Base-by-base conservation (phyloP, 2,329 filamentous ascomycete species). In the Fusarium coicis region DNA sequence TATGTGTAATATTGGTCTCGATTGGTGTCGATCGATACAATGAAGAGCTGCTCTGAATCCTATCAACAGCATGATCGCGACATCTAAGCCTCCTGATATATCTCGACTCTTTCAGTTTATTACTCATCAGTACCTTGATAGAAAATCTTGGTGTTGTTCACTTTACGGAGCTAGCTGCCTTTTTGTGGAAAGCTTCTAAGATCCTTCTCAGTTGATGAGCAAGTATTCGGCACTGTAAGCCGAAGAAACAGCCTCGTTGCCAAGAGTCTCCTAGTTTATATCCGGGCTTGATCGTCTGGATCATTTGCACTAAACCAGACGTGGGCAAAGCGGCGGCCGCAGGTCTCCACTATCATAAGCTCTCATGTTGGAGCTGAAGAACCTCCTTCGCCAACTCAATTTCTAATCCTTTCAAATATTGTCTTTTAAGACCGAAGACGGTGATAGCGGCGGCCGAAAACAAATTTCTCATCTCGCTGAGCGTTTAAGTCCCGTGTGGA, bases 401-500 rank as follows among this genome's bases (percentile, higher is more conserved):
- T 46, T 10, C 18, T 7, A 15, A 15, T 21, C 18, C n/a, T 8
- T 19, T 46, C 9, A 6, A 28, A 7, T 5, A 4, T 10, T 28
- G 5, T 46, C 8, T 19, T 8, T 19, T 4, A 5, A 28, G 12
- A 7, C 0, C 43, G 19, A 21, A 39, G 19, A 12, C 10, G 5
- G 23, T 21, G 5, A 10, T 10, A 28, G 43, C 4, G 43, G 43
- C 43, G 26, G 43, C 43, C 26, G 26, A 21, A 14, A 3, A 3
- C 1, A 19, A 14, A 12, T 39, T 10, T 26, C 0, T 26, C 7
- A 26, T 8, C 2, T 26, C 7, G 23, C 18, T 14, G 3, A 10
- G 4, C 8, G 4, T 46, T 14, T 0, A 14, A 9, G 19, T 11
- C 18, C 11, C 4, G 5, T 0, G 19, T 2, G 6, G 1, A 2